Evolutionary conservation across 108 stramenopile species (phyloP).

Genomic region (Discostella stelligeroides): DNA sequence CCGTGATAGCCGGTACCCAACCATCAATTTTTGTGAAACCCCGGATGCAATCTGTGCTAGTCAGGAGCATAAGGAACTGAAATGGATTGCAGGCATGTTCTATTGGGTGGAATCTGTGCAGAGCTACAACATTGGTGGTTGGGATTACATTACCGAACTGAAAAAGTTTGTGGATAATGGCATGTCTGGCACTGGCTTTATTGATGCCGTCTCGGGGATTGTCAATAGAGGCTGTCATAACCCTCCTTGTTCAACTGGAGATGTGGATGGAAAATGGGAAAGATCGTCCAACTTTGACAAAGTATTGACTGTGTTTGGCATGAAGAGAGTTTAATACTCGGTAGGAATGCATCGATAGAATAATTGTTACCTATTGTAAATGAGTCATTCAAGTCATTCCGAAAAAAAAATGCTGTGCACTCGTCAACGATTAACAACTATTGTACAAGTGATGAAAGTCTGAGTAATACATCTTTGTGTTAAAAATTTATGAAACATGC

Average conservation of each 20-base stretch:
- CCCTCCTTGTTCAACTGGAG: neutral
- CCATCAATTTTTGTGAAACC: constrained; percentile 46
- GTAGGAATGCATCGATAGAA: too few species aligned
- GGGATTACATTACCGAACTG: constrained; percentile 45
- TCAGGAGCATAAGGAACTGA: constrained; percentile 33
- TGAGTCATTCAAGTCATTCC: too few species aligned
- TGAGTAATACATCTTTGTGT: neutral
- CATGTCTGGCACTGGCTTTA: constrained; percentile 32
- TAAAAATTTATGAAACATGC: neutral
- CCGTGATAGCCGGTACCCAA: constrained; percentile 31
- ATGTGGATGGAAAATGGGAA: neutral
- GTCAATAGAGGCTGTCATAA: neutral
- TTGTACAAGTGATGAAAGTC: too few species aligned
- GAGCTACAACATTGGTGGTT: constrained; percentile 40
- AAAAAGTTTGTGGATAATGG: constrained; percentile 49
- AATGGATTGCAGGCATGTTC: constrained; percentile 56
- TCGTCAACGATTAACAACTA: too few species aligned
- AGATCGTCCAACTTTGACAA: neutral
- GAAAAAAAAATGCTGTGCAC: too few species aligned
- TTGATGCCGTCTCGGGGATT: constrained; percentile 34
- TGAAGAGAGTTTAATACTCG: neutral
- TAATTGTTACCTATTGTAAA: too few species aligned
- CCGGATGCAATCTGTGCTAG: constrained; percentile 49
- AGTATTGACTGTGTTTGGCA: constrained; percentile 1
- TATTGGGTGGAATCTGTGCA: constrained; percentile 56